Evolutionary conservation across 2,329 filamentous ascomycete genomes (phyloP).

Genomic region (Curvularia hawaiiensis): DNA sequence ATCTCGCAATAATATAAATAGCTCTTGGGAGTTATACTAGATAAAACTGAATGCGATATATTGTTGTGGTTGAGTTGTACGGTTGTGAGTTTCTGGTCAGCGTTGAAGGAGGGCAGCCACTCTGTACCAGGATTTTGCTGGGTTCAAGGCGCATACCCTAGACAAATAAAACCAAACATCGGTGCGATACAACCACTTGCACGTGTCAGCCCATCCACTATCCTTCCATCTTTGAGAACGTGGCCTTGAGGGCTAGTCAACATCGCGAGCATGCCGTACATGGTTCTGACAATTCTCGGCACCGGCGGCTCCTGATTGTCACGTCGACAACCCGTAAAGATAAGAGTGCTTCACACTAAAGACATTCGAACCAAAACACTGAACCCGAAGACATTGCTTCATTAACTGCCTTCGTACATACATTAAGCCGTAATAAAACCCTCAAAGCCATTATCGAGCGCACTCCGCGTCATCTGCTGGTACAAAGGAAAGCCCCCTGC

Average conservation of each 20-base stretch:
- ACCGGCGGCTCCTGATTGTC: background rate
- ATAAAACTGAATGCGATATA: too few species aligned
- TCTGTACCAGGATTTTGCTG: too few species aligned
- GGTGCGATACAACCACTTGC: background rate
- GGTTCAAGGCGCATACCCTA: too few species aligned
- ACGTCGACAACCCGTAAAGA: background rate
- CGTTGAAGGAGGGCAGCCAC: too few species aligned
- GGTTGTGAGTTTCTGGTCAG: too few species aligned
- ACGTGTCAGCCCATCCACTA: background rate
- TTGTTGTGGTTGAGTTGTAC: too few species aligned
- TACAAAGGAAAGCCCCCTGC: slow-evolving; percentile 51
- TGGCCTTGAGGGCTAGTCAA: background rate
- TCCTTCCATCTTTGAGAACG: background rate
- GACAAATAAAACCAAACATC: too few species aligned
- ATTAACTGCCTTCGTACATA: background rate
- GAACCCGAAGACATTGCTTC: background rate
- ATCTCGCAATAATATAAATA: too few species aligned
- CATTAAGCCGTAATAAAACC: slow-evolving; percentile 42
- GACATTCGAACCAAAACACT: background rate
- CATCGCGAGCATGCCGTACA: background rate
- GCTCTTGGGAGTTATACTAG: too few species aligned
- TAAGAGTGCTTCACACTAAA: background rate
- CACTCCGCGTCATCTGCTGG: slow-evolving; percentile 46
- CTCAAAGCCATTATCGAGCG: slow-evolving; percentile 45
- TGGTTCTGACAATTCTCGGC: too few species aligned